Evolutionary conservation across 2,329 filamentous ascomycete genomes (phyloP).

Genomic region (Claviceps africana): DNA sequence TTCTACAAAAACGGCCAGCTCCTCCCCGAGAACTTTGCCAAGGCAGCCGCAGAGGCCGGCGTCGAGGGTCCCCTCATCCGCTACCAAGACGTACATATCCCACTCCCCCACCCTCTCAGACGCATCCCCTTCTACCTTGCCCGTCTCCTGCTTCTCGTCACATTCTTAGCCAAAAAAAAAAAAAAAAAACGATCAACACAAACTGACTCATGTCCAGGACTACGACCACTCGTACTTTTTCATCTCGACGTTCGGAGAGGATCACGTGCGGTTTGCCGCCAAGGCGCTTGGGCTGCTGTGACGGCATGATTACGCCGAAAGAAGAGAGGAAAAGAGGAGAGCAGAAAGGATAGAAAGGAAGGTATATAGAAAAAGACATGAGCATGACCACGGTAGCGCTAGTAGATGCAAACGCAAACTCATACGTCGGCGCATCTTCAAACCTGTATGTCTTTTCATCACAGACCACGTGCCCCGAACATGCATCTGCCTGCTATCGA

Average conservation of each 20-base stretch:
- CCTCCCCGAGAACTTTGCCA: conserved; percentile 81
- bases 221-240: conserved; percentile 99
- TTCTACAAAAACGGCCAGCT: conserved; percentile 94
- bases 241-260: conserved; percentile 77
- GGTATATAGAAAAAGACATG: background rate
- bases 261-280: conserved; percentile 84
- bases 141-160: background rate
- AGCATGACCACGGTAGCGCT: too few species aligned
- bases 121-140: background rate
- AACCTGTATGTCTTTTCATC: too few species aligned
- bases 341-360: too few species aligned
- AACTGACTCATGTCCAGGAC: too few species aligned
- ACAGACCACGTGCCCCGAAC: too few species aligned
- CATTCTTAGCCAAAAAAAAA: too few species aligned
- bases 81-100: conserved; percentile 69
- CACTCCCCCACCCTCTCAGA: too few species aligned
- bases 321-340: too few species aligned
- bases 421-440: too few species aligned
- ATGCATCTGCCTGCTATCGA: too few species aligned
- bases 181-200: too few species aligned
- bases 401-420: too few species aligned
- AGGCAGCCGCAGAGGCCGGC: conserved; percentile 63
- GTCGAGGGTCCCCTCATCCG: conserved; percentile 60
- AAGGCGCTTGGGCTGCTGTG: conserved; percentile 50
- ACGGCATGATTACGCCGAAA: background rate